Evolutionary conservation across 495 filamentous ascomycete species (phyloP).

Genomic region (Beverwykella pulmonaria): DNA sequence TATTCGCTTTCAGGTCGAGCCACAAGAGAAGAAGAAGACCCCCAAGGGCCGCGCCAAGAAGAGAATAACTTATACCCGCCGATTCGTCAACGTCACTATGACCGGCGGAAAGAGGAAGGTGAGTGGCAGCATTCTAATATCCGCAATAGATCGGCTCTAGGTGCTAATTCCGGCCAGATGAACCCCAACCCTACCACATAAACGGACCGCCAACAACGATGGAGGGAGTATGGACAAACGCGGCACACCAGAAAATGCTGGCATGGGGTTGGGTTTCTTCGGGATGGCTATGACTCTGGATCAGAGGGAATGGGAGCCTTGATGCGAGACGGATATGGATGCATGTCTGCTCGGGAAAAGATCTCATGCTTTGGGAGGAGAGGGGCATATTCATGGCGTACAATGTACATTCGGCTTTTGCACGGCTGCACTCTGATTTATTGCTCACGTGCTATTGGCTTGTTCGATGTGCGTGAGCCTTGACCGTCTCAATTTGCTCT

Average conservation of each 20-base stretch:
- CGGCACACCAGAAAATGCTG: conserved; percentile 23
- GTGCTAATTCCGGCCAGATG: conserved; percentile 47
- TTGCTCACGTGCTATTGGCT: conserved; percentile 6
- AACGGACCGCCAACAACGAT: conserved; percentile 5
- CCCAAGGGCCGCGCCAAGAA: conserved; percentile 99
- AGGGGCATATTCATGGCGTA: conserved; percentile 41
- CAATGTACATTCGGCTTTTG: conserved; percentile 37
- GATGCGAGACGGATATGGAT: conserved; percentile 19
- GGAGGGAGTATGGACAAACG: conserved; percentile 8
- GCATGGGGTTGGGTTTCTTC: conserved; percentile 25
- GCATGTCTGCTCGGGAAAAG: conserved; percentile 25
- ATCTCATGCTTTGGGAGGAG: conserved; percentile 35
- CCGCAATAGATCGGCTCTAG: conserved; percentile 16
- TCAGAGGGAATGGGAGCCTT: conserved; percentile 30
- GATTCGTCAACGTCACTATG: conserved; percentile 99
- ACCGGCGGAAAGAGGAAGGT: conserved; percentile 99
- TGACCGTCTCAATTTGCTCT: no score
- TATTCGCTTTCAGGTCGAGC: conserved; percentile 65
- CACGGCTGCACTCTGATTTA: conserved; percentile 19
- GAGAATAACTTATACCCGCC: conserved; percentile 93
- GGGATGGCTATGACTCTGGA: conserved; percentile 40
- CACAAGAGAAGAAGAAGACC: conserved; percentile 87
- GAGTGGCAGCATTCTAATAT: conserved; percentile 33
- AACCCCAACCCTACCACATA: conserved; percentile 62
- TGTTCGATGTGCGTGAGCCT: not conserved